Base-by-base conservation (phyloP, 768 basidiomycete genomes). In the Pisolithus tinctorius region DNA sequence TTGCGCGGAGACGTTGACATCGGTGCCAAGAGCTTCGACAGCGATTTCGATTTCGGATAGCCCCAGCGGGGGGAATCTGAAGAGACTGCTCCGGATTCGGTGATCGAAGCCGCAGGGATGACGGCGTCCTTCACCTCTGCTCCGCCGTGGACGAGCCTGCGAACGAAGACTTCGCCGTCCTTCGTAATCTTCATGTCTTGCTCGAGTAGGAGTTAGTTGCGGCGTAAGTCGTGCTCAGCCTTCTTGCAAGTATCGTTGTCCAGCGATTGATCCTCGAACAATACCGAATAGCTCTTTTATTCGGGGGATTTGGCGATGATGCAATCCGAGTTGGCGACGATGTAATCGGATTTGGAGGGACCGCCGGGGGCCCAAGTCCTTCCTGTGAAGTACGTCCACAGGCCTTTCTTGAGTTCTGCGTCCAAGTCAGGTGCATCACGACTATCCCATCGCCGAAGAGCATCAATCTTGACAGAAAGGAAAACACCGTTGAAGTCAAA, bases 401-500 rank as follows among this genome's bases (percentile, higher is more conserved):
- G 52, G 1, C 61, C 63, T 41, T 63, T 64, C 60, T 55, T 64
- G 45, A 67, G 40, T 45, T 63, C 65, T 0, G 56, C 45, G 31
- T 66, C 60, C 14, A 66, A 53, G 29, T 60, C 49, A 5, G 51
- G 57, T n/a, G 57, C 56, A 23, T 66, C 56, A 1, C 23, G 41
- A 4, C 60, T 64, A 44, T 66, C 65, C 64, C 64, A 66, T 10
- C 64, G 65, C 43, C 60, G 63, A 41, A 66, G 49, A 1, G 60
- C 56, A 30, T 66, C 64, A 20, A 66, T 66, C 52, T 58, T 64
- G 40, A 66, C 65, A 5, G 64, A 65, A 40, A 66, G 63, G 37
- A 66, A 64, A 11, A 66, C 61, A 17, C 65, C 64, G 4, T 61
- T 64, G 47, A 66, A 66, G 44, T 66, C 64, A 40, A 66, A 66